phyloP scores from a whole-genome alignment of 805 yeast genomes.

The Suhomyces kilbournensis region DNA sequence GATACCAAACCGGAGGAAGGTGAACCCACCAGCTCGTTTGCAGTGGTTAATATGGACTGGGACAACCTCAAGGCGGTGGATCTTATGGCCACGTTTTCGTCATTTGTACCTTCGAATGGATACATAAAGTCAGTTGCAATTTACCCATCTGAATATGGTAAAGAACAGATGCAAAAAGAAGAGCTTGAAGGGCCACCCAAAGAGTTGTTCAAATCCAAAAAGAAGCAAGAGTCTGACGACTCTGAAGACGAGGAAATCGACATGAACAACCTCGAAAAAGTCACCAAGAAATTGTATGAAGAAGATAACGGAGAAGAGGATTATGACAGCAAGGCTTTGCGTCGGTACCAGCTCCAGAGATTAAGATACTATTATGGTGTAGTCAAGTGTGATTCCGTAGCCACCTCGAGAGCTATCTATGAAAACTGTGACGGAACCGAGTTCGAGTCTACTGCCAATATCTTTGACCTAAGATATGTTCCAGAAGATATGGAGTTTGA shows the following conservation, averaged over 20 bases:
- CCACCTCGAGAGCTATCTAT: constrained; percentile 73
- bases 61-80: constrained; percentile 88
- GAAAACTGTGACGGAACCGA: constrained; percentile 92
- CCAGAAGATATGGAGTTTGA: constrained; percentile 89
- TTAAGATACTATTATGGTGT: constrained; percentile 92
- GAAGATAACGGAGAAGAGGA: constrained; percentile 83
- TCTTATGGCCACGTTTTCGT: constrained; percentile 80
- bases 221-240: constrained; percentile 29
- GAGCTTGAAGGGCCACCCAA: constrained; percentile 90
- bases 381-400: constrained; percentile 71
- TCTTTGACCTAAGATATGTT: constrained; percentile 86
- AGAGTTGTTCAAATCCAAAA: constrained; percentile 63
- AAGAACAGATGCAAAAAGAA: constrained; percentile 85
- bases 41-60: constrained; percentile 97
- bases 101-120: constrained; percentile 80
- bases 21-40: constrained; percentile 77
- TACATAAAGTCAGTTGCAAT: constrained; percentile 64
- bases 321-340: constrained; percentile 76
- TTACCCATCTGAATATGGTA: constrained; percentile 90
- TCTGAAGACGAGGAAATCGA: constrained; percentile 39
- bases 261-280: constrained; percentile 50
- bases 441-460: constrained; percentile 91
- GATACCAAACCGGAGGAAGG: constrained; percentile 73
- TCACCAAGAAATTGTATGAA: constrained; percentile 68
- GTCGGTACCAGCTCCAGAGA: constrained; percentile 90